These are phyloP conservation scores for Alternaria novae-zelandiae DNA, from an alignment of 2,329 filamentous ascomycete genomes.

Conservation along the genomic window DNA sequence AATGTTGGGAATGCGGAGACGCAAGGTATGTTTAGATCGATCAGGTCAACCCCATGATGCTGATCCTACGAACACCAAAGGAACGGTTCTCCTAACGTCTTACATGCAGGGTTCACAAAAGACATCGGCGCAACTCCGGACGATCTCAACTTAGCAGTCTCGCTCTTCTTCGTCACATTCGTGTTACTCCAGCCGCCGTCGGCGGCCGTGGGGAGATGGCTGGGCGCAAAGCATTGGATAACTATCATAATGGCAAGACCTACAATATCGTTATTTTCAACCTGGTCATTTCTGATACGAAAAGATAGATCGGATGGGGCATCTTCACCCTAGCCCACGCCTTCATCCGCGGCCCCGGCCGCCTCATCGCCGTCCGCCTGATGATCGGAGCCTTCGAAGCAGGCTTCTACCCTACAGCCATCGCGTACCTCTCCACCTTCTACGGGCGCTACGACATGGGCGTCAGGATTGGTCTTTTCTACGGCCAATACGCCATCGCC, in stretches of 20 bases:
- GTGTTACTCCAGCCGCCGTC: slow-evolving; percentile 31
- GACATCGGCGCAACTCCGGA: slow-evolving; percentile 29
- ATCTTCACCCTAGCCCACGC: slow-evolving; percentile 30
- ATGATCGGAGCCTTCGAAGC: slow-evolving; percentile 57
- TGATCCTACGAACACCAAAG: background rate
- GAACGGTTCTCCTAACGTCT: background rate
- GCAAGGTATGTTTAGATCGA: slow-evolving; percentile 19
- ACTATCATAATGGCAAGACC: slow-evolving; percentile 23
- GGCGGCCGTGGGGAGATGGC: slow-evolving; percentile 26
- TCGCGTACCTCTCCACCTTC: slow-evolving; percentile 62
- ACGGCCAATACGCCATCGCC: slow-evolving; percentile 51
- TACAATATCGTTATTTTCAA: background rate
- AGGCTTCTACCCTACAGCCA: slow-evolving; percentile 61
- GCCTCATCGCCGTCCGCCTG: slow-evolving; percentile 28
- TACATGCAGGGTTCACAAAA: slow-evolving; percentile 23
- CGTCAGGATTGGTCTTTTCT: slow-evolving; percentile 54
- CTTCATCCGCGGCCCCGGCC: slow-evolving; percentile 22
- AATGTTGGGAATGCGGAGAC: slow-evolving; percentile 38
- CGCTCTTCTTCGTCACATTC: slow-evolving; percentile 34
- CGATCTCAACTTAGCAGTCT: slow-evolving; percentile 32
- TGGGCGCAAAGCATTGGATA: slow-evolving; percentile 29
- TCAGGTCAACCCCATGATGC: background rate
- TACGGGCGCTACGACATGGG: slow-evolving; percentile 52
- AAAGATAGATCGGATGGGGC: slow-evolving; percentile 31
- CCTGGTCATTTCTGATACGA: background rate